Percentiles rank a stretch among this genome's conserved stretches.
Conservation (phyloP, 2,329 filamentous ascomycete genomes). For the Ustulina deusta region DNA sequence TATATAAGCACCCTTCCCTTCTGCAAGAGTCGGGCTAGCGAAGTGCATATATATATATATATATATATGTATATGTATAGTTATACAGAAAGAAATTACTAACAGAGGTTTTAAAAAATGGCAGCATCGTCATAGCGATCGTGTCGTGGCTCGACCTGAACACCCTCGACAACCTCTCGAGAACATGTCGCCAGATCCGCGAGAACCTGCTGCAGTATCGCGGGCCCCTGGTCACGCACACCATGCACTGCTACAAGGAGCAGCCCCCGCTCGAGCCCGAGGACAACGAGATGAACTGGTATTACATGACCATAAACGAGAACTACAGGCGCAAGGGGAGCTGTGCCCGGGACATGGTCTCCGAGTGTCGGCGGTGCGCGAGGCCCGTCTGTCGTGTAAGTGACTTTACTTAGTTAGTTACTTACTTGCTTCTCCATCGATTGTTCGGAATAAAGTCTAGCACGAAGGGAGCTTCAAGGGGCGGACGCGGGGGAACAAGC, state of each 20-base stretch:
- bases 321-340: conserved; percentile 72
- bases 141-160: conserved; percentile 86
- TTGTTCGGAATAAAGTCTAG: neutral
- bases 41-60: neutral
- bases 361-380: conserved; percentile 81
- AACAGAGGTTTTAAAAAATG: conserved; percentile 22
- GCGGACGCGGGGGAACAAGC: neutral
- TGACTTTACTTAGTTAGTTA: conserved; percentile 27
- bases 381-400: conserved; percentile 84
- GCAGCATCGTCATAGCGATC: conserved; percentile 81
- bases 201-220: conserved; percentile 83
- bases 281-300: conserved; percentile 69
- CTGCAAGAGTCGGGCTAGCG: conserved; percentile 13
- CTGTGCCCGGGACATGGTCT: conserved; percentile 90
- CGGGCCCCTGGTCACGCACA: conserved; percentile 76
- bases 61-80: neutral
- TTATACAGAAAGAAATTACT: conserved; percentile 19
- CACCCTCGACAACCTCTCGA: conserved; percentile 84
- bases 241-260: conserved; percentile 85
- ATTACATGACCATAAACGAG: conserved; percentile 64
- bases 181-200: conserved; percentile 83
- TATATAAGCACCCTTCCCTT: neutral
- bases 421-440: neutral
- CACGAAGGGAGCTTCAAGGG: neutral
- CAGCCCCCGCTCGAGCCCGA: conserved; percentile 65